Conservation (phyloP, 371 early-diverging fungal species). For the Lichtheimia ornata region DNA sequence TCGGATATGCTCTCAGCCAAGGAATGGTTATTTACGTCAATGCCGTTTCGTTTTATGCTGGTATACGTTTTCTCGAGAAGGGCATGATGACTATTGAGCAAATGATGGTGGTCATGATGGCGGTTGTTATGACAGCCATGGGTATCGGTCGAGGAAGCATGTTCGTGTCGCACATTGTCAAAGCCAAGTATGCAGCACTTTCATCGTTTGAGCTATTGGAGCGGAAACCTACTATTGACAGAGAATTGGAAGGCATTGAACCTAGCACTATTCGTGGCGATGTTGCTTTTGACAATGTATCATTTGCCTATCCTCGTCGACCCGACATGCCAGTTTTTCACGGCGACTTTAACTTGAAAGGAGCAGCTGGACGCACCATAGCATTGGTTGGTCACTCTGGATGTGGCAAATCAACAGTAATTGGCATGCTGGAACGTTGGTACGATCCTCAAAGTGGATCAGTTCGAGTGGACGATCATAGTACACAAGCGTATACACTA, state of each 20-base stretch:
- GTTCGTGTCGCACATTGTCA: conserved; percentile 62
- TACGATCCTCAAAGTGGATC: conserved; percentile 75
- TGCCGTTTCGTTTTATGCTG: conserved; percentile 62
- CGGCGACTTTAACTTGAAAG: conserved; percentile 68
- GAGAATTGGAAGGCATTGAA: conserved; percentile 60
- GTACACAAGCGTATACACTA: conserved; percentile 63
- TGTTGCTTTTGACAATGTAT: conserved; percentile 55
- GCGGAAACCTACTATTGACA: conserved; percentile 72
- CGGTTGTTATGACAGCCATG: conserved; percentile 71
- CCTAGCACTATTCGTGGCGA: conserved; percentile 74
- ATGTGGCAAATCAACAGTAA: conserved; percentile 85
- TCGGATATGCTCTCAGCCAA: conserved; percentile 73
- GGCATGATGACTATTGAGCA: conserved; percentile 33
- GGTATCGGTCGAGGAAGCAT: conserved; percentile 63
- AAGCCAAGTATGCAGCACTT: conserved; percentile 82
- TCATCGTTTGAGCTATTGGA: conserved; percentile 76
- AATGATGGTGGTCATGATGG: conserved; percentile 68
- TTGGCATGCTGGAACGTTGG: conserved; percentile 83
- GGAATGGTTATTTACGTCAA: conserved; percentile 64
- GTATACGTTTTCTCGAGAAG: conserved; percentile 43
- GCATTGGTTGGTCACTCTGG: conserved; percentile 85
- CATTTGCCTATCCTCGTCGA: conserved; percentile 85
- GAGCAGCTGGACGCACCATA: conserved; percentile 74
- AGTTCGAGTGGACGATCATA: conserved; percentile 65
- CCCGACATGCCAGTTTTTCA: conserved; percentile 75